A percentile compares a stretch with the other conserved stretches of the same genome.
Evolutionary conservation across 1,284 basidiomycete genomes (phyloP).

Genomic region (Ganoderma lucidum): DNA sequence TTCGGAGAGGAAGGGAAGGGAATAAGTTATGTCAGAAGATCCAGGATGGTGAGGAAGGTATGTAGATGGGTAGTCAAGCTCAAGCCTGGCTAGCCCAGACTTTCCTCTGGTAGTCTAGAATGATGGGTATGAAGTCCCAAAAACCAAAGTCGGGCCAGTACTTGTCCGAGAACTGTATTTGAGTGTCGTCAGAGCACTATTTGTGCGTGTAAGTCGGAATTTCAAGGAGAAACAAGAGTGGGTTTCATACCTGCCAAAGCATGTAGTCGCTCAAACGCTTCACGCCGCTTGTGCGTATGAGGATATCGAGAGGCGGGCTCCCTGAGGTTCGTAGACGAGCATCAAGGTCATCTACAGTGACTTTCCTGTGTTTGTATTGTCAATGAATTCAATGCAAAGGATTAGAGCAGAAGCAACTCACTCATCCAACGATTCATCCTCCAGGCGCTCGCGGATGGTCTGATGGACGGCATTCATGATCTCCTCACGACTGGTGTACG

Average conservation of each 20-base stretch:
- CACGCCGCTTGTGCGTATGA: constrained; percentile 93
- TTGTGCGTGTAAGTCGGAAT: neutral
- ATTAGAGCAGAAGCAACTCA: neutral
- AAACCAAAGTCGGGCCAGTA: constrained; percentile 98
- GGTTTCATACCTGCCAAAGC: constrained; percentile 86
- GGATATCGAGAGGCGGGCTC: constrained; percentile 88
- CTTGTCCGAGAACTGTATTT: constrained; percentile 90
- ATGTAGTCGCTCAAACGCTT: constrained; percentile 91
- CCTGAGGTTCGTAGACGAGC: constrained; percentile 73
- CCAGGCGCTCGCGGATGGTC: constrained; percentile 54
- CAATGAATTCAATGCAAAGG: neutral
- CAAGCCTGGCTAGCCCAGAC: constrained; percentile 51
- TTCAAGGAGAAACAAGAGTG: constrained; percentile 5
- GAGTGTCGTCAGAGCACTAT: constrained; percentile 83
- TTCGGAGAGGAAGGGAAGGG: constrained; percentile 7
- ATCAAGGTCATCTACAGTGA: constrained; percentile 74
- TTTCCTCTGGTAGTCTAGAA: constrained; percentile 87
- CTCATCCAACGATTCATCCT: constrained; percentile 24
- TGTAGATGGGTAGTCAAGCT: neutral
- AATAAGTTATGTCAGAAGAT: constrained; percentile 27
- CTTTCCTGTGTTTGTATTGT: constrained; percentile 43
- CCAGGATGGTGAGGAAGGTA: no score
- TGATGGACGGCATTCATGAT: constrained; percentile 81
- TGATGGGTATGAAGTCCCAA: constrained; percentile 84
- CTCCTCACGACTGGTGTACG: constrained; percentile 94